Evolutionary conservation across 768 basidiomycete species (phyloP), one percentile per base, ranked within the genome.

Genomic region (Lactarius indigo): DNA sequence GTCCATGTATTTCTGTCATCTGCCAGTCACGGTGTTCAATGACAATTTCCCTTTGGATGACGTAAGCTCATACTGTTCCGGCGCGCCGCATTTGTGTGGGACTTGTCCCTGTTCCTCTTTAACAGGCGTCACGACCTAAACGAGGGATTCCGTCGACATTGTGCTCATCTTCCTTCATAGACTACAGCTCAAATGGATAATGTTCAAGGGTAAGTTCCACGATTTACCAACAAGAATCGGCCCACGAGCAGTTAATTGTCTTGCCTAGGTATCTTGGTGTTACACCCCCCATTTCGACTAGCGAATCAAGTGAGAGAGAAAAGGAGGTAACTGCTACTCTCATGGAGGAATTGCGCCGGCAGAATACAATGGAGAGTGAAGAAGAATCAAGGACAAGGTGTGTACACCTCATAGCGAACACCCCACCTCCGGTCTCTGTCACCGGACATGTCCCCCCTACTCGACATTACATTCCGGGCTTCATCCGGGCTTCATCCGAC

Each of bases 301-400:
- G 76, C 37, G 88, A 90, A 71, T 94, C 92, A 23, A 91, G 77
- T 59, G 83, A 86, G 66, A 83, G 88, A 72, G 92, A 94, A 78
- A 89, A 88, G 76, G 90, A 91, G 76, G 90, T 94, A 26, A 94
- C 92, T 0, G 73, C 81, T 20, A 90, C 91, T 7, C 80, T 99
- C 61, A 92, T 98, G 90, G 88, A 93, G 64, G 96, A 99, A 76
- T 83, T 99, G 37, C 84, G 87, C 73, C 80, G 85, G 56, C 89
- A 96, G 73, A 89, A 91, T 64, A 89, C 89, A 2, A 96, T 97
- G 76, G 96, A 98, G 79, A 87, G 83, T 56, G 91, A 94, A 68
- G 89, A 92, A 62, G 95, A 98, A 77, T 83, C 92, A 31, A 85
- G 90, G 77, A 89, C 85, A 68, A 88, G 96, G 96, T 97, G 31